Evolutionary conservation across 148 eudicot genomes (phyloP).

Genomic region (Limonium bicolor): DNA sequence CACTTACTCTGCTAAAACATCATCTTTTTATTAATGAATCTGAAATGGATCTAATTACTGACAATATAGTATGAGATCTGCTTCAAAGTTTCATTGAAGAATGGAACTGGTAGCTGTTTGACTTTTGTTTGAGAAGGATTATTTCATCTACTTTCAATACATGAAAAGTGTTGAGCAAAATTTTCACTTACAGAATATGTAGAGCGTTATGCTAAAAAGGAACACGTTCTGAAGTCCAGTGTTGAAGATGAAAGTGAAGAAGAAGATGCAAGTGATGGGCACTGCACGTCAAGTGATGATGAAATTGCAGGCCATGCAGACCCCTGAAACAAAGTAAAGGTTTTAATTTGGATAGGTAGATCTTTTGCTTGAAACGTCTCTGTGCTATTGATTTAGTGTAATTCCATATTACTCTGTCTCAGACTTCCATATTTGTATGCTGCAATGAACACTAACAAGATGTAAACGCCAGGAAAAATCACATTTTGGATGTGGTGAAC

Average conservation of each 20-base stretch:
- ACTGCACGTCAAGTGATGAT: slow-evolving; percentile 28
- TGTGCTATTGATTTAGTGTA: no score
- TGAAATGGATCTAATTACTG: no score
- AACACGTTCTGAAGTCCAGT: slow-evolving; percentile 6
- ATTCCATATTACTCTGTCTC: no score
- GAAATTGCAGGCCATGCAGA: slow-evolving; percentile 31
- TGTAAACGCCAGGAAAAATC: no score
- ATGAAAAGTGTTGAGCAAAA: not conserved
- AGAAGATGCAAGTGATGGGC: slow-evolving; percentile 25
- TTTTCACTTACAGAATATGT: slow-evolving; percentile 23
- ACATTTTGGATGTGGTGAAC: no score
- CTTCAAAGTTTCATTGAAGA: no score
- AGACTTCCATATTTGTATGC: no score
- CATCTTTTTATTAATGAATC: not conserved
- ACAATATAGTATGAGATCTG: no score
- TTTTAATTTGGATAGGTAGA: not conserved
- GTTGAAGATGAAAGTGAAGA: slow-evolving; percentile 26
- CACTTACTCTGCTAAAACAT: not conserved
- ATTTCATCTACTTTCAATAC: not conserved
- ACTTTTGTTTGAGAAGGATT: no score
- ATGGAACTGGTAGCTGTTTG: no score
- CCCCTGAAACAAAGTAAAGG: slow-evolving; percentile 18
- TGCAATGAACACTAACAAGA: no score
- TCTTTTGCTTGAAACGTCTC: no score
- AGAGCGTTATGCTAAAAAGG: slow-evolving; percentile 36